Evolutionary conservation across 176 grass and related monocot species (phyloP).

Genomic region (Bothriochloa decipiens): DNA sequence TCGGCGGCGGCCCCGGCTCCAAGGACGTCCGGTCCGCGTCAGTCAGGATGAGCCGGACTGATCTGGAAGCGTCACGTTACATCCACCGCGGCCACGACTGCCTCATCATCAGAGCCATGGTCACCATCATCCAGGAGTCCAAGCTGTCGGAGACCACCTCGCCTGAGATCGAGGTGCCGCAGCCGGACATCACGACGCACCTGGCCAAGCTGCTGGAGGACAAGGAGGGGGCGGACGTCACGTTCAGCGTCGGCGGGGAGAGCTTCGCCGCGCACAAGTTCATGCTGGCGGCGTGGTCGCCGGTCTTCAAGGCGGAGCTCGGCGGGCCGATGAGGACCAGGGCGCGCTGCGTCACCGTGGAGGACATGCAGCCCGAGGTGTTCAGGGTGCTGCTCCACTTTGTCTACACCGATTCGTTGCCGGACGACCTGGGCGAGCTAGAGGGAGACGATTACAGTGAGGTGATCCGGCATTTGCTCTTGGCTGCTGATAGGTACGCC

Average conservation of each 20-base stretch:
- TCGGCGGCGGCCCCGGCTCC: not conserved
- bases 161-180: not conserved
- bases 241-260: not conserved
- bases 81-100: not conserved
- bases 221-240: not conserved
- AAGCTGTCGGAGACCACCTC: not conserved
- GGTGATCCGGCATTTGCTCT: not conserved
- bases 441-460: not conserved
- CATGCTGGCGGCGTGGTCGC: not conserved
- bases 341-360: not conserved
- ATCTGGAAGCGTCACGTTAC: not conserved
- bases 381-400: conserved; percentile 8
- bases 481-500: not conserved
- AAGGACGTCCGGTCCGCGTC: not conserved
- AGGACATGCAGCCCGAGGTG: not conserved
- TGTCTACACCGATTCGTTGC: not conserved
- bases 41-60: not conserved
- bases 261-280: not conserved
- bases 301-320: not conserved
- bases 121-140: not conserved
- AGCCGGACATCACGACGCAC: not conserved
- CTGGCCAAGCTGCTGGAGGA: not conserved
- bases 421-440: not conserved
- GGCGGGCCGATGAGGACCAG: not conserved
- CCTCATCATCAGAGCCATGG: not conserved